Evolutionary conservation across 306 rosid genomes (phyloP).

Genomic region (Pterocarpus santalinus): DNA sequence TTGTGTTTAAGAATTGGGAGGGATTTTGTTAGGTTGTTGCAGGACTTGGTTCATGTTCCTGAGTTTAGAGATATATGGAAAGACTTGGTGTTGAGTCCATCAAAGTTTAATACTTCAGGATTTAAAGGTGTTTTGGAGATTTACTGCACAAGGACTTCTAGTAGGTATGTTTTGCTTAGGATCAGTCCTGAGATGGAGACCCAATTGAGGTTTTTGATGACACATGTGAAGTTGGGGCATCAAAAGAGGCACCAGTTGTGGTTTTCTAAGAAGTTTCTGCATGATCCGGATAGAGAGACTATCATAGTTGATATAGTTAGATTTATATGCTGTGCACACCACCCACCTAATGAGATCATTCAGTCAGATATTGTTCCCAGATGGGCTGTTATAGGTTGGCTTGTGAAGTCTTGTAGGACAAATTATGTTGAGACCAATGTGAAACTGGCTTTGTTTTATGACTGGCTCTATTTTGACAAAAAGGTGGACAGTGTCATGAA

Average conservation of each 20-base stretch:
- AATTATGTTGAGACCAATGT: constrained; percentile 62
- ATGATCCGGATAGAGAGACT: constrained; percentile 64
- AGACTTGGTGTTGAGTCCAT: constrained; percentile 62
- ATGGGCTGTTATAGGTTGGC: constrained; percentile 95
- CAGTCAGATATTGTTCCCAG: constrained; percentile 83
- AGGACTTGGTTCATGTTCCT: constrained; percentile 72
- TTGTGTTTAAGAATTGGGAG: constrained; percentile 81
- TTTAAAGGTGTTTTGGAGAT: constrained; percentile 70
- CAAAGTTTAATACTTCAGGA: constrained; percentile 52
- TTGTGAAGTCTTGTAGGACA: constrained; percentile 65
- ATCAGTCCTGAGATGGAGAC: constrained; percentile 83
- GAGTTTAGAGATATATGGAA: constrained; percentile 75
- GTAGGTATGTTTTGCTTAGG: constrained; percentile 65
- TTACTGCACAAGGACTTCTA: constrained; percentile 66
- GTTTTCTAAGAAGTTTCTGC: constrained; percentile 74
- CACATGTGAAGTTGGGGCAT: constrained; percentile 74
- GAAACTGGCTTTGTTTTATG: constrained; percentile 81
- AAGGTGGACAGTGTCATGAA: constrained; percentile 76
- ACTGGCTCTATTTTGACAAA: constrained; percentile 88
- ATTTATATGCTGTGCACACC: constrained; percentile 86
- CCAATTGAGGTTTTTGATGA: constrained; percentile 72
- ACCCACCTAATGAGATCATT: constrained; percentile 86
- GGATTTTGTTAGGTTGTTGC: constrained; percentile 78
- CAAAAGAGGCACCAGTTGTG: constrained; percentile 78
- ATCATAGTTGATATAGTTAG: constrained; percentile 74